Percentiles rank a stretch among this genome's conserved stretches.
phyloP scores from a whole-genome alignment of 192 early-diverging fungal species.

The Mortierella claussenii region DNA sequence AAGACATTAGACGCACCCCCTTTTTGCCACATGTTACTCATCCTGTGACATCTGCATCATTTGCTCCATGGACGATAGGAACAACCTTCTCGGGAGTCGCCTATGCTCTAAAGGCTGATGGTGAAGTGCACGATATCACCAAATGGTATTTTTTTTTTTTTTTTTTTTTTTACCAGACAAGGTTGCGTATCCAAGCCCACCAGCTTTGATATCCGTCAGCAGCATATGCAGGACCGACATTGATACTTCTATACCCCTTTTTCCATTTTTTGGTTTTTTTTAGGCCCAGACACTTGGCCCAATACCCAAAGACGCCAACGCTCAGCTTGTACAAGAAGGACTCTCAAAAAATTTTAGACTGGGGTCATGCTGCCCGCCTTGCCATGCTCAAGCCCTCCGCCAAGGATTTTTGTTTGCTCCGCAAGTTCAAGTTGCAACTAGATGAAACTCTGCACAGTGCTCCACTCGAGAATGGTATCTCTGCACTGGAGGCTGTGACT shows the following conservation, averaged over 20 bases:
- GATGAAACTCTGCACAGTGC: constrained; percentile 48
- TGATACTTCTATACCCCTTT: background rate
- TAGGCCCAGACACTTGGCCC: constrained; percentile 49
- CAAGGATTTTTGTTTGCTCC: constrained; percentile 47
- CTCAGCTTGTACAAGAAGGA: constrained; percentile 52
- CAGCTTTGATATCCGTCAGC: no score
- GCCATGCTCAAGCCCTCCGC: constrained; percentile 49
- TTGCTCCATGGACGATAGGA: constrained; percentile 39
- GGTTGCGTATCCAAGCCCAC: background rate
- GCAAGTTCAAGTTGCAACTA: constrained; percentile 54
- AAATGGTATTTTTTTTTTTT: constrained; percentile 52
- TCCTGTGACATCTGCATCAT: constrained; percentile 14
- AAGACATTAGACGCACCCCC: no score
- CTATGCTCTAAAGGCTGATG: constrained; percentile 57
- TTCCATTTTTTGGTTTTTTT: background rate
- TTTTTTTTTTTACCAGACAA: constrained; percentile 1
- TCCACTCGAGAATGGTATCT: constrained; percentile 50
- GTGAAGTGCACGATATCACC: constrained; percentile 57
- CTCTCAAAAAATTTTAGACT: constrained; percentile 52
- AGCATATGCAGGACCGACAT: no score
- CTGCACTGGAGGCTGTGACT: constrained; percentile 41
- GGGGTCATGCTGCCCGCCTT: constrained; percentile 56
- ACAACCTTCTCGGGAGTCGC: constrained; percentile 59
- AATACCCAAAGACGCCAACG: constrained; percentile 60
- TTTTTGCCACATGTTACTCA: no score